Evolutionary conservation across 2,329 filamentous ascomycete genomes (phyloP).

Genomic region (Sporothrix humicola): DNA sequence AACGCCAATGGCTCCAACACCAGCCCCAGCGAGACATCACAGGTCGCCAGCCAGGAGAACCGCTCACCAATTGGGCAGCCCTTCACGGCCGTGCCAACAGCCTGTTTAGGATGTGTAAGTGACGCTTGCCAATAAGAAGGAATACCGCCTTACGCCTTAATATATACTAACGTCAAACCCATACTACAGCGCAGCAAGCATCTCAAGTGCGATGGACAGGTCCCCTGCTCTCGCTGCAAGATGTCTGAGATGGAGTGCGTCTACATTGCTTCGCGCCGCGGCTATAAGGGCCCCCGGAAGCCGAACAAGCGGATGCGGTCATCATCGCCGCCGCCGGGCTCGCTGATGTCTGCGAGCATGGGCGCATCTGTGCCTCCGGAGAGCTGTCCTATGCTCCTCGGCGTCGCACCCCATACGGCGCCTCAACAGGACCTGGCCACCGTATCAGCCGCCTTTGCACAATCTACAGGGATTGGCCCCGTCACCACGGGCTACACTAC

Average conservation of each 20-base stretch:
- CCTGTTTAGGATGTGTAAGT: constrained; percentile 63
- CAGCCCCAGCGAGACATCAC: constrained; percentile 30
- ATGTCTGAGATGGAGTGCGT: constrained; percentile 65
- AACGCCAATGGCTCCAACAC: constrained; percentile 10
- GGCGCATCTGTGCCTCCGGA: constrained; percentile 41
- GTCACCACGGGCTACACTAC: constrained; percentile 43
- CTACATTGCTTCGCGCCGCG: constrained; percentile 75
- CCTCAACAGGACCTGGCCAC: constrained; percentile 37
- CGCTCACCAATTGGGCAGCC: constrained; percentile 10
- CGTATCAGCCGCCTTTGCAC: constrained; percentile 24
- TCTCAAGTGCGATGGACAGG: constrained; percentile 75
- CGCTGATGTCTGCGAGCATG: constrained; percentile 33
- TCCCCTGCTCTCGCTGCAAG: constrained; percentile 71
- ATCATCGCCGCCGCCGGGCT: constrained; percentile 53
- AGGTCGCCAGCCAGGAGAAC: neutral
- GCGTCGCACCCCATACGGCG: constrained; percentile 43
- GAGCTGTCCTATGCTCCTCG: constrained; percentile 54
- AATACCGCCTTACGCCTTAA: too few relatives aligned
- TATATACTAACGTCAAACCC: neutral
- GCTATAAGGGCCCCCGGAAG: constrained; percentile 72
- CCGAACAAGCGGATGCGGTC: constrained; percentile 57
- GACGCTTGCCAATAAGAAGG: neutral
- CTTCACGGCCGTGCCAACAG: constrained; percentile 48
- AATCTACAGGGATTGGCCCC: constrained; percentile 18
- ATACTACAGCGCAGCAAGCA: constrained; percentile 63